Evolutionary conservation across 345 rosid species (phyloP).

Genomic region (Hibiscus trionum): DNA sequence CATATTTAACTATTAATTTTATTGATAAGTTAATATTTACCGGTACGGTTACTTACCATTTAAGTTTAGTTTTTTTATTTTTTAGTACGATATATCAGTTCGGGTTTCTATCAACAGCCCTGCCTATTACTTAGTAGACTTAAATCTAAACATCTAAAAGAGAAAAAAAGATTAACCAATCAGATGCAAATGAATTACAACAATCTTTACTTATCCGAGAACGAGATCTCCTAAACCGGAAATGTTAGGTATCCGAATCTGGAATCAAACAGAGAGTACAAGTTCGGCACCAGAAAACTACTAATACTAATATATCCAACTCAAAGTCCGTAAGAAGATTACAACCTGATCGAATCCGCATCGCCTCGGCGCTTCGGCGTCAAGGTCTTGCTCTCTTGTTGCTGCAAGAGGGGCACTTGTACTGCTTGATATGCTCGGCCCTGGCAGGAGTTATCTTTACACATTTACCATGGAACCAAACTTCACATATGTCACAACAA

Average conservation of each 20-base stretch:
- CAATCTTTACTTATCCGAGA: background rate
- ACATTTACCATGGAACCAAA: conserved; percentile 83
- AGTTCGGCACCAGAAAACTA: conserved; percentile 12
- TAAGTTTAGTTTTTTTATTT: too few relatives aligned
- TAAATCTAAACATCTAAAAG: background rate
- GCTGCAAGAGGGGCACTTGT: conserved; percentile 85
- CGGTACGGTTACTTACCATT: too few relatives aligned
- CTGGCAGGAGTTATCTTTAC: conserved; percentile 81
- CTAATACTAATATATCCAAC: conserved; percentile 8
- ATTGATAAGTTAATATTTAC: too few relatives aligned
- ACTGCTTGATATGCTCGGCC: conserved; percentile 81
- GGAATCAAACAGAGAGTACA: conserved; percentile 3
- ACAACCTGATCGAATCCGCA: background rate
- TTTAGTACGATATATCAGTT: too few relatives aligned
- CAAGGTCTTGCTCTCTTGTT: conserved; percentile 72
- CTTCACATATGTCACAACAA: conserved; percentile 71
- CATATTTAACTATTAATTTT: too few relatives aligned
- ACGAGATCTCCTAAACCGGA: conserved; percentile 10
- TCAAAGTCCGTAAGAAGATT: background rate
- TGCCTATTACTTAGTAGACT: background rate
- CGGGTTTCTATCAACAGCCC: too few relatives aligned
- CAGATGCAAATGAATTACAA: background rate
- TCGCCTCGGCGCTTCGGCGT: conserved; percentile 13
- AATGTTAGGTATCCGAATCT: conserved; percentile 10
- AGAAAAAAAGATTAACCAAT: background rate